These are phyloP conservation scores for Fraxinus greggii DNA, from an alignment of 305 asterid species.

Conservation along the genomic window DNA sequence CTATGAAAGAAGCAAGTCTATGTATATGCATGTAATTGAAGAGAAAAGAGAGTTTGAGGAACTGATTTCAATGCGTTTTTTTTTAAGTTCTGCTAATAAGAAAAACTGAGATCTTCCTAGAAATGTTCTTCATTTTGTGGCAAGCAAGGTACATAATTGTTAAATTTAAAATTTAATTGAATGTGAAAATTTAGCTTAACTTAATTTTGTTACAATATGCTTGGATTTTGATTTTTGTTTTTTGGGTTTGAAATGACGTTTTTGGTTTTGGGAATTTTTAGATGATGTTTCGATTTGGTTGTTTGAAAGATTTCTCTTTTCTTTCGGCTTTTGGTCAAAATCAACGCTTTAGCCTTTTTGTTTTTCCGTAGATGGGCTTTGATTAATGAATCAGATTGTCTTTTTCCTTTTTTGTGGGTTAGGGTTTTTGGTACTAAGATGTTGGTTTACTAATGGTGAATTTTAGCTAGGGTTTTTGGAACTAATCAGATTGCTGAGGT, in stretches of 20 bases:
- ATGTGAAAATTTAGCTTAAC: constrained; percentile 19
- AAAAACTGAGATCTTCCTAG: constrained; percentile 41
- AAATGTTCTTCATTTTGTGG: constrained; percentile 43
- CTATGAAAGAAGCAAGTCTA: background rate
- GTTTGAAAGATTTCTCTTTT: constrained; percentile 25
- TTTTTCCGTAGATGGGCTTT: constrained; percentile 21
- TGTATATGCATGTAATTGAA: background rate
- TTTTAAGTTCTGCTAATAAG: background rate
- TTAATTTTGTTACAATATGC: constrained; percentile 22
- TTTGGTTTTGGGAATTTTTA: constrained; percentile 2
- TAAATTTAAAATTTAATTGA: constrained; percentile 19
- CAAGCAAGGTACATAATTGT: constrained; percentile 35
- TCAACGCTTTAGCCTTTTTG: constrained; percentile 24
- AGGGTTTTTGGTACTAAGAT: constrained; percentile 32
- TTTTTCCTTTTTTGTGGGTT: constrained; percentile 9
- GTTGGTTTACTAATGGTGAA: constrained; percentile 32
- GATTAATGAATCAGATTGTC: constrained; percentile 31
- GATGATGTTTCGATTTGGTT: constrained; percentile 30
- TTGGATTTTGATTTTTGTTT: constrained; percentile 12
- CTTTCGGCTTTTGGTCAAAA: constrained; percentile 25
- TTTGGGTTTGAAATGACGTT: background rate
- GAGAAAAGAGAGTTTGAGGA: background rate
- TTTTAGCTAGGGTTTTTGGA: constrained; percentile 36
- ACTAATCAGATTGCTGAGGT: constrained; percentile 36
- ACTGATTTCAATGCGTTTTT: background rate